Conservation (phyloP, 345 rosid species). For the Brassica incana region DNA sequence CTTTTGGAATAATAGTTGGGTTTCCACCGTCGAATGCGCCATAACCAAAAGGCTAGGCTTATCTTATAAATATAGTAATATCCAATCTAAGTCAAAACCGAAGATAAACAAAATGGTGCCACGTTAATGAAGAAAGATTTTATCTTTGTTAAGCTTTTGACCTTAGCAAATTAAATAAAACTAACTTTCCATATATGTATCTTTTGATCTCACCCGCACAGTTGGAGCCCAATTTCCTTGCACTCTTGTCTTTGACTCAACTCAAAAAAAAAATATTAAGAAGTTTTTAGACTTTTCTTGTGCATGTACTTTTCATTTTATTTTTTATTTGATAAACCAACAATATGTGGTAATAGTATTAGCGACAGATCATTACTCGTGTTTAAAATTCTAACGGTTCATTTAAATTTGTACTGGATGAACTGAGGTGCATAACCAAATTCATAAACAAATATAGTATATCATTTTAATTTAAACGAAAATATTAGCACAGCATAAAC, state of each 20-base stretch:
- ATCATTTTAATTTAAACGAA: neutral
- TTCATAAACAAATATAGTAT: neutral
- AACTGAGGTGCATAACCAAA: neutral
- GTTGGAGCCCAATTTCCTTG: neutral
- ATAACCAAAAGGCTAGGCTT: constrained; percentile 16
- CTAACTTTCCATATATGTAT: constrained; percentile 1
- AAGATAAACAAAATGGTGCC: constrained; percentile 22
- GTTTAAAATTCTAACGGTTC: neutral
- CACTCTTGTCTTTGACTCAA: neutral
- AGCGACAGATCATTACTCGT: neutral
- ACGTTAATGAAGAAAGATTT: constrained; percentile 1
- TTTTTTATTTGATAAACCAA: neutral
- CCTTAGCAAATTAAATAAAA: neutral
- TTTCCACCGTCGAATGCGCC: constrained; percentile 18
- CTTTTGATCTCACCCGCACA: constrained; percentile 31
- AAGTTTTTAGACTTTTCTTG: neutral
- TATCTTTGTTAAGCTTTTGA: neutral
- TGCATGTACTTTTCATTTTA: neutral
- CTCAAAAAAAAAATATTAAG: neutral
- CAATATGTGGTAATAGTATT: neutral
- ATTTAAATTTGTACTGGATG: neutral
- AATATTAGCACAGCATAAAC: neutral
- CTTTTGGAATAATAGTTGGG: constrained; percentile 33
- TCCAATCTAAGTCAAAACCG: constrained; percentile 10
- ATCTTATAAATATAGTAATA: constrained; percentile 12